These are phyloP conservation scores for Talaromyces sp. DNA, from an alignment of 2,329 filamentous ascomycete species.

Conservation along the genomic window DNA sequence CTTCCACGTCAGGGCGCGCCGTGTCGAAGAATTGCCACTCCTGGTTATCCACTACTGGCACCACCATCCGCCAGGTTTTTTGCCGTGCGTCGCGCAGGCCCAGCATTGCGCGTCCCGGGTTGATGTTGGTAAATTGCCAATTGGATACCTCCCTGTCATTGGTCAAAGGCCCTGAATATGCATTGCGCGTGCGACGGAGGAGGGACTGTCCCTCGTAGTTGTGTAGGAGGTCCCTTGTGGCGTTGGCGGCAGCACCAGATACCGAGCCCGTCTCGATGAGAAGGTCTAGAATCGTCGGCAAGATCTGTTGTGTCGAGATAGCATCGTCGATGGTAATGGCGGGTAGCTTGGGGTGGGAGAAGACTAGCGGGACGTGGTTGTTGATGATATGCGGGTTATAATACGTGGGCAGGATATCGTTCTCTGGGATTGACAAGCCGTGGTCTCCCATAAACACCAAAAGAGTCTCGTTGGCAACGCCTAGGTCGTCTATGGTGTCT, in stretches of 20 bases:
- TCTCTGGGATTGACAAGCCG: conserved; percentile 31
- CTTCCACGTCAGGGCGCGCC: background rate
- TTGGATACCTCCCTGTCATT: conserved; percentile 12
- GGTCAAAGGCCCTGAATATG: conserved; percentile 14
- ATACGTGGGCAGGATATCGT: conserved; percentile 30
- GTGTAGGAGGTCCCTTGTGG: conserved; percentile 22
- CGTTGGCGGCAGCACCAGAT: conserved; percentile 16
- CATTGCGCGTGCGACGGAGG: conserved; percentile 22
- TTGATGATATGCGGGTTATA: conserved; percentile 29
- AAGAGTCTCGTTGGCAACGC: conserved; percentile 28
- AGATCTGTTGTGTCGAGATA: conserved; percentile 26
- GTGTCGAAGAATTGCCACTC: conserved; percentile 31
- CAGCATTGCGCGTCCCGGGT: conserved; percentile 29
- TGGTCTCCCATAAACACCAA: conserved; percentile 32
- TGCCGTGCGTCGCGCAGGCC: conserved; percentile 26
- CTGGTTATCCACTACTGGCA: conserved; percentile 27
- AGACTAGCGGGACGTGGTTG: conserved; percentile 30
- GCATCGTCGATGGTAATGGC: conserved; percentile 24
- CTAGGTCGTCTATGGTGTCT: conserved; percentile 26
- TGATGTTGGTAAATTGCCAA: conserved; percentile 34
- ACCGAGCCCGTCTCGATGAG: conserved; percentile 27
- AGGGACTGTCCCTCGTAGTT: conserved; percentile 31
- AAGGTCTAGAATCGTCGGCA: conserved; percentile 28
- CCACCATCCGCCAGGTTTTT: conserved; percentile 25
- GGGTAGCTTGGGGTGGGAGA: conserved; percentile 29